These are phyloP conservation scores for Asclepias syriaca DNA, from an alignment of 257 asterid species.

Conservation along the genomic window DNA sequence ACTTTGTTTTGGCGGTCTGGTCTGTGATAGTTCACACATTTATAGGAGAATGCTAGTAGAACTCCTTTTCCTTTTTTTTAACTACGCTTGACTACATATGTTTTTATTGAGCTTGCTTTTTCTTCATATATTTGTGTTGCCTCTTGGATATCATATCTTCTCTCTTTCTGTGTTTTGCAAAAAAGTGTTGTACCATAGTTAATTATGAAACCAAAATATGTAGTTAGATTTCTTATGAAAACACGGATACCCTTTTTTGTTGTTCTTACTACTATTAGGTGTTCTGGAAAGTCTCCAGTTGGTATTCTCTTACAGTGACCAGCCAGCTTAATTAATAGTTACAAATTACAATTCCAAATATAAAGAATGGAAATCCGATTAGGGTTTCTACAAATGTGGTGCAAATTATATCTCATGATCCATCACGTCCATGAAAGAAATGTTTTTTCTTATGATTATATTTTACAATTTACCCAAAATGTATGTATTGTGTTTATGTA, in stretches of 20 bases:
- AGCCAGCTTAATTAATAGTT: too few species aligned
- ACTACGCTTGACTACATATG: background rate
- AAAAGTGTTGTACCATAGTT: background rate
- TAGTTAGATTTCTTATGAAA: too few species aligned
- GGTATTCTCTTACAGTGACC: too few species aligned
- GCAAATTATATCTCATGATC: background rate
- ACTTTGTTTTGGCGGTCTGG: conserved; percentile 10
- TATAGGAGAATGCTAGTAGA: conserved; percentile 1
- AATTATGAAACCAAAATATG: too few species aligned
- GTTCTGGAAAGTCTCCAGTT: too few species aligned
- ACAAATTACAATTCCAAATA: too few species aligned
- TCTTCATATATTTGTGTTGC: background rate
- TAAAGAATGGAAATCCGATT: background rate
- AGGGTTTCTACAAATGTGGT: background rate
- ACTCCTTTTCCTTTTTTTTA: background rate
- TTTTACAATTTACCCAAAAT: background rate
- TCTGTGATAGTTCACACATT: background rate
- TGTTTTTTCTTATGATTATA: background rate
- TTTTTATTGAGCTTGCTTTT: background rate
- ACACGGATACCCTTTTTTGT: too few species aligned
- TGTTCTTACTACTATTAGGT: too few species aligned
- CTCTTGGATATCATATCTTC: background rate
- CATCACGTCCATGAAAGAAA: background rate
- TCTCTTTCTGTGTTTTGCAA: background rate
- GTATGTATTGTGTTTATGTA: background rate